Conservation (phyloP, 2,329 filamentous ascomycete species). For the Myriosclerotinia curreyana region DNA sequence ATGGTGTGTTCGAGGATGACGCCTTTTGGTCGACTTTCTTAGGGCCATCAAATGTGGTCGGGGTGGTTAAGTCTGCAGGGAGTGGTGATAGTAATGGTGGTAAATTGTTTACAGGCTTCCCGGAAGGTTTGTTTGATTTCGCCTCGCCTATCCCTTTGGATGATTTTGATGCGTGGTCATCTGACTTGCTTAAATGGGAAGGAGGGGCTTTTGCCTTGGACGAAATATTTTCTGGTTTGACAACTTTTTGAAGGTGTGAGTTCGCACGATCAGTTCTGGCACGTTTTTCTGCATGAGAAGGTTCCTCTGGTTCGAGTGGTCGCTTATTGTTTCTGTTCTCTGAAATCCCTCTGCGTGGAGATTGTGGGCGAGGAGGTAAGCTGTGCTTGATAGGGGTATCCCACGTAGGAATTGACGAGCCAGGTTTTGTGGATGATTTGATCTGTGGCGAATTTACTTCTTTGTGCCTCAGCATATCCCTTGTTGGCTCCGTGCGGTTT, state of each 20-base stretch:
- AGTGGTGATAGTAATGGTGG: slow-evolving; percentile 24
- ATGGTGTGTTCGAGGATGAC: slow-evolving; percentile 27
- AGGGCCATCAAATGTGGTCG: slow-evolving; percentile 16
- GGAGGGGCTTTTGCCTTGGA: slow-evolving; percentile 27
- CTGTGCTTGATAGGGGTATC: slow-evolving; percentile 30
- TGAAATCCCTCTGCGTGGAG: slow-evolving; percentile 26
- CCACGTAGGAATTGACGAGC: slow-evolving; percentile 19
- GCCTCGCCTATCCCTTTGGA: slow-evolving; percentile 23
- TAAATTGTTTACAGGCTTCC: slow-evolving; percentile 19
- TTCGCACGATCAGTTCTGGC: slow-evolving; percentile 31
- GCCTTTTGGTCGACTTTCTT: slow-evolving; percentile 18
- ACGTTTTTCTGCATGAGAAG: slow-evolving; percentile 35
- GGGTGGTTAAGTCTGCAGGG: slow-evolving; percentile 17
- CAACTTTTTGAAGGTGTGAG: slow-evolving; percentile 23
- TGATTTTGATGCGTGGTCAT: slow-evolving; percentile 25
- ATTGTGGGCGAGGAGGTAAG: slow-evolving; percentile 35
- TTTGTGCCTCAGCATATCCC: slow-evolving; percentile 9
- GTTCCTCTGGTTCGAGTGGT: slow-evolving; percentile 31
- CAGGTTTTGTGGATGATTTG: slow-evolving; percentile 14
- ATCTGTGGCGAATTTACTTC: slow-evolving; percentile 9
- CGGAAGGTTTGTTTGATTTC: slow-evolving; percentile 9
- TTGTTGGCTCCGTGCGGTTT: slow-evolving; percentile 2
- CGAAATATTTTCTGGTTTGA: slow-evolving; percentile 27
- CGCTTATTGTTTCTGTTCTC: slow-evolving; percentile 33
- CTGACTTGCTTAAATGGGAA: slow-evolving; percentile 25